Evolutionary conservation across 441 rosid species (phyloP).

Genomic region (Syzygium syzygioides): DNA sequence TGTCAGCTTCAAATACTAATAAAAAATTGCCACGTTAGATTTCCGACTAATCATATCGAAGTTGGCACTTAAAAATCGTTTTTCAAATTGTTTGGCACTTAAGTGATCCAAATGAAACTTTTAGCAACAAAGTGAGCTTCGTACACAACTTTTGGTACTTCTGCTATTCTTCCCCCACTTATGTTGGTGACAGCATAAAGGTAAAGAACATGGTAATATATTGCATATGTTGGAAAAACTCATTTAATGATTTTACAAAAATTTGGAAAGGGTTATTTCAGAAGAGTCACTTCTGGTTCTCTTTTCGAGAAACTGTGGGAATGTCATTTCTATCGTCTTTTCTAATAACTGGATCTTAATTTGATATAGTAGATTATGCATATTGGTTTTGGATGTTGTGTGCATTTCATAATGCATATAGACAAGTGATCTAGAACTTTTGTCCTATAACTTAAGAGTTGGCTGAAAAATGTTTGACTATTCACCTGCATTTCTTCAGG

Average conservation of each 20-base stretch:
- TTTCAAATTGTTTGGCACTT: no score
- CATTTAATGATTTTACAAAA: background rate
- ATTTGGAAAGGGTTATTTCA: background rate
- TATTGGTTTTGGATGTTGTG: background rate
- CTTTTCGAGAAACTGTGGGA: background rate
- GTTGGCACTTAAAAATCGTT: no score
- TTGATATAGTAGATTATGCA: background rate
- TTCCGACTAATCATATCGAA: no score
- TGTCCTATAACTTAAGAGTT: background rate
- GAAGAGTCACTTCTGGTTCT: background rate
- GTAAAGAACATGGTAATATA: background rate
- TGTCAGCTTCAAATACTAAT: no score
- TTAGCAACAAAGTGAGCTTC: no score
- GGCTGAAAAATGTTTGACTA: background rate
- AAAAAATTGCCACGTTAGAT: no score
- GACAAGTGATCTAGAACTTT: background rate
- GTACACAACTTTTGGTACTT: no score
- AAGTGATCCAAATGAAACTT: no score
- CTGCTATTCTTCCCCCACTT: no score
- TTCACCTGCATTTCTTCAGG: conserved; percentile 19
- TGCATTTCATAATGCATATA: background rate
- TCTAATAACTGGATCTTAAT: background rate
- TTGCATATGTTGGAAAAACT: background rate
- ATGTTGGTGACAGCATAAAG: background rate
- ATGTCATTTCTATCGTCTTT: background rate